phyloP scores from a whole-genome alignment of 192 early-diverging fungal genomes.

The Geranomyces variabilis region DNA sequence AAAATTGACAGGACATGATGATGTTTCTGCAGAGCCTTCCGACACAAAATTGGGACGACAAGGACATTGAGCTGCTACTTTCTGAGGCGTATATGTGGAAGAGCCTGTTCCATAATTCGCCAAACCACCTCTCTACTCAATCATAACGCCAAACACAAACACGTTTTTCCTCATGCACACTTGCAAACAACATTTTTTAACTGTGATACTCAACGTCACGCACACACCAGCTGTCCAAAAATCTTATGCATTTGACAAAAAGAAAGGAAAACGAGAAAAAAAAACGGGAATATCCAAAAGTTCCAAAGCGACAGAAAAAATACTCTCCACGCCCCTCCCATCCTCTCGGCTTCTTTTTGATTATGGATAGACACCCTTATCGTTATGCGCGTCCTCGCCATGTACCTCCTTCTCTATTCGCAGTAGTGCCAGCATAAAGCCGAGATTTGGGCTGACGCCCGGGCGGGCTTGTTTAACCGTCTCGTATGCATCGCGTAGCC shows the following conservation, averaged over 20 bases:
- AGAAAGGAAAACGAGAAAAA: too few relatives aligned
- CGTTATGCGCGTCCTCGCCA: constrained; percentile 29
- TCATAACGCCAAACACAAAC: not conserved
- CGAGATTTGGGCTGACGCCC: constrained; percentile 77
- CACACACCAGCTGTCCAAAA: too few relatives aligned
- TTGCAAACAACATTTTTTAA: too few relatives aligned
- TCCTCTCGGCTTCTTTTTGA: too few relatives aligned
- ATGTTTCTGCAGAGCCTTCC: constrained; percentile 90
- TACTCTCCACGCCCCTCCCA: too few relatives aligned
- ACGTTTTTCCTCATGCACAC: too few relatives aligned
- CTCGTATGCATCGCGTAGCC: constrained; percentile 66
- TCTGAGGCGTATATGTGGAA: constrained; percentile 99
- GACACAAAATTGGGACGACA: constrained; percentile 81
- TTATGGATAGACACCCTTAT: too few relatives aligned
- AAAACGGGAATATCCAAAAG: too few relatives aligned
- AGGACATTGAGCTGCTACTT: constrained; percentile 92
- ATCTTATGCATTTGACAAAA: too few relatives aligned
- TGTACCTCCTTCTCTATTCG: constrained; percentile 66
- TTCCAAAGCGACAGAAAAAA: too few relatives aligned
- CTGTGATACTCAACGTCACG: too few relatives aligned
- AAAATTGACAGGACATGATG: constrained; percentile 72
- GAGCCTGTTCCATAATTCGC: constrained; percentile 77
- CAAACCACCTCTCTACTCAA: constrained; percentile 16
- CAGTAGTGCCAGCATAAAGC: constrained; percentile 72
- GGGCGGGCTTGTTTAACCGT: constrained; percentile 65